A percentile compares a stretch with the other conserved stretches of the same genome.
phyloP scores from a whole-genome alignment of 139 green algal genomes.

The Haematococcus sp. region DNA sequence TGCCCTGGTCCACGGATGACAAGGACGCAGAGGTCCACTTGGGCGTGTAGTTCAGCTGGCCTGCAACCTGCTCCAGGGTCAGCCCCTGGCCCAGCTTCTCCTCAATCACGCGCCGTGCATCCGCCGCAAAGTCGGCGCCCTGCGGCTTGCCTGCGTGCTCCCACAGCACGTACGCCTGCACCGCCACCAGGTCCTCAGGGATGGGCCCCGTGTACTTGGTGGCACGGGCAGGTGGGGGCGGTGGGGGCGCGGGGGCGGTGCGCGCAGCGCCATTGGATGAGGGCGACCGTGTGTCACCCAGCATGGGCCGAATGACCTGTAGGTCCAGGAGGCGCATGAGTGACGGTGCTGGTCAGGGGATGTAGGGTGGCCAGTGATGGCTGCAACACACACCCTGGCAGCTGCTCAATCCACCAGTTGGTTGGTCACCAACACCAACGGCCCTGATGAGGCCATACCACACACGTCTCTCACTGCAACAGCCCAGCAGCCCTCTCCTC shows the following conservation, averaged over 20 bases:
- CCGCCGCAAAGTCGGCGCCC: conserved; percentile 58
- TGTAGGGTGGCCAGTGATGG: neutral
- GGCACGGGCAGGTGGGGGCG: neutral
- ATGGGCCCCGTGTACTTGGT: conserved; percentile 19
- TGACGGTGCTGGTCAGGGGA: no score
- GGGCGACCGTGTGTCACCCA: no score
- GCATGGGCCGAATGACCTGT: no score
- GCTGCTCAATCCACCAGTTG: no score
- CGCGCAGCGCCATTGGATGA: no score
- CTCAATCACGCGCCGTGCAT: conserved; percentile 42
- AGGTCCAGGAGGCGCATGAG: no score
- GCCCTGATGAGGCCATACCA: no score
- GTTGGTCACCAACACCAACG: no score
- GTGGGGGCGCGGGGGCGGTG: neutral
- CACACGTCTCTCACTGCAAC: no score
- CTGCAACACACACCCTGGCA: no score
- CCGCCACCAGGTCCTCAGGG: conserved; percentile 57
- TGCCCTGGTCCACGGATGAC: conserved; percentile 2
- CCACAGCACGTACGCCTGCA: conserved; percentile 89
- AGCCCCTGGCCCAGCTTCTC: conserved; percentile 4
- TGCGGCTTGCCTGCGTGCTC: conserved; percentile 76
- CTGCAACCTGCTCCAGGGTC: conserved; percentile 12
- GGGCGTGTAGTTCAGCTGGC: conserved; percentile 28
- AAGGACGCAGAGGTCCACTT: conserved; percentile 9
- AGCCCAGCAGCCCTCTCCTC: no score